These are phyloP conservation scores for Paralagenidium karlingii DNA, from an alignment of 352 stramenopile genomes.

Conservation along the genomic window DNA sequence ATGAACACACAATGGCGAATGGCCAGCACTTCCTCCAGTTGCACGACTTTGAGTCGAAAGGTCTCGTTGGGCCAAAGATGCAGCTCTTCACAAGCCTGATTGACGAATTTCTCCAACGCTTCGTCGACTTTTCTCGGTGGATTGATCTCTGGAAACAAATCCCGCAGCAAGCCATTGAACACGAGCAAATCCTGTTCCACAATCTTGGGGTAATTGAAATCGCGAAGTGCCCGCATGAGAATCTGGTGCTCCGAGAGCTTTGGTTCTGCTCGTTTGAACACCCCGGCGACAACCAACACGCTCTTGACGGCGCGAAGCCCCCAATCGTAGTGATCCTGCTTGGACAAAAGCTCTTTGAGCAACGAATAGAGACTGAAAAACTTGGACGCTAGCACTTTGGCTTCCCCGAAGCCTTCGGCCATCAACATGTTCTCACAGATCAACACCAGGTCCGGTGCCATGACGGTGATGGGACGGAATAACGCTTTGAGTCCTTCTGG, in stretches of 20 bases:
- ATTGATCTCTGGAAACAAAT: conserved; percentile 89
- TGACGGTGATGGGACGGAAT: conserved; percentile 93
- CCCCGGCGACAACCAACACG: conserved; percentile 87
- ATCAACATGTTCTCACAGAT: conserved; percentile 98
- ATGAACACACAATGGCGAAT: conserved; percentile 94
- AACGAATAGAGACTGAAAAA: conserved; percentile 93
- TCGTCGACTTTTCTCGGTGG: conserved; percentile 82
- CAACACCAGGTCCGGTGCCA: conserved; percentile 91
- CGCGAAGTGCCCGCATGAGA: conserved; percentile 89
- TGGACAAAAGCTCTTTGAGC: conserved; percentile 86
- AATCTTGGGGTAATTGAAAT: conserved; percentile 96
- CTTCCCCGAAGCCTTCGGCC: conserved; percentile 89
- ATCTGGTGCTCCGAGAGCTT: conserved; percentile 88
- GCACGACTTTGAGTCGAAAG: conserved; percentile 92
- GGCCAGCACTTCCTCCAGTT: conserved; percentile 89
- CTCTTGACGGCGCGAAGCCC: conserved; percentile 91
- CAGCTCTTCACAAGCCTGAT: conserved; percentile 82
- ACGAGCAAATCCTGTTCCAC: conserved; percentile 88
- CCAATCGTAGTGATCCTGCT: conserved; percentile 95
- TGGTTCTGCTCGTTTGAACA: conserved; percentile 88
- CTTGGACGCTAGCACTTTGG: conserved; percentile 88
- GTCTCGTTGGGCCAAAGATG: conserved; percentile 84
- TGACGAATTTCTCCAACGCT: conserved; percentile 83
- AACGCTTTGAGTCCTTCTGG: conserved; percentile 91
- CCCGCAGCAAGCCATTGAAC: conserved; percentile 87